Conservation (phyloP, 2,329 filamentous ascomycete genomes). For the Botrytis tulipae region DNA sequence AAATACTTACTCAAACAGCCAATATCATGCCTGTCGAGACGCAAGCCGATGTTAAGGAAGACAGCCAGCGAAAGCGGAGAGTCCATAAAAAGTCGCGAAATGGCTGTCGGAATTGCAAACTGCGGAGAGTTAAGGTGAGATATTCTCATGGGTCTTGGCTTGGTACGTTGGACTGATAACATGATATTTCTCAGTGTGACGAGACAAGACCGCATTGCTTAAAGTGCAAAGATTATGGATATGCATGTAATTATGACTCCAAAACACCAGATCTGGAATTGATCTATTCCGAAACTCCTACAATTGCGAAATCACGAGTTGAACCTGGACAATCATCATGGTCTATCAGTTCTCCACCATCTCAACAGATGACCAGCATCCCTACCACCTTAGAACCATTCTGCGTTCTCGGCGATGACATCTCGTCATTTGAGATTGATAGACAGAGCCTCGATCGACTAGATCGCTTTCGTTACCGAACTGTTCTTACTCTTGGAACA, state of each 20-base stretch:
- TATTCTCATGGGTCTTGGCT: too few species aligned
- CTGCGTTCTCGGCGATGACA: background rate
- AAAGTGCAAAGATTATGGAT: conserved; percentile 49
- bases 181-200: conserved; percentile 47
- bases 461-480: conserved; percentile 45
- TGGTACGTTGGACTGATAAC: background rate
- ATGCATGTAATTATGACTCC: conserved; percentile 48
- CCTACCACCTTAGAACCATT: conserved; percentile 1
- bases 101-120: conserved; percentile 57
- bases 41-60: background rate
- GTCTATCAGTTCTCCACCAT: background rate
- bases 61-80: conserved; percentile 25
- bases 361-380: background rate
- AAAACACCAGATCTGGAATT: conserved; percentile 39
- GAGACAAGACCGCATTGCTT: conserved; percentile 50
- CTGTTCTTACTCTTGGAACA: conserved; percentile 44
- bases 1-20: background rate
- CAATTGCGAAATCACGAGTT: background rate
- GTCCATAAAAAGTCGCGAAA: conserved; percentile 53
- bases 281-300: background rate
- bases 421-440: conserved; percentile 22
- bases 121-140: conserved; percentile 52
- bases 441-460: conserved; percentile 39
- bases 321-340: background rate
- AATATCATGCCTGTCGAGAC: background rate